These are phyloP conservation scores for Fusarium mundagurra DNA, from an alignment of 2,329 filamentous ascomycete genomes.

Conservation along the genomic window DNA sequence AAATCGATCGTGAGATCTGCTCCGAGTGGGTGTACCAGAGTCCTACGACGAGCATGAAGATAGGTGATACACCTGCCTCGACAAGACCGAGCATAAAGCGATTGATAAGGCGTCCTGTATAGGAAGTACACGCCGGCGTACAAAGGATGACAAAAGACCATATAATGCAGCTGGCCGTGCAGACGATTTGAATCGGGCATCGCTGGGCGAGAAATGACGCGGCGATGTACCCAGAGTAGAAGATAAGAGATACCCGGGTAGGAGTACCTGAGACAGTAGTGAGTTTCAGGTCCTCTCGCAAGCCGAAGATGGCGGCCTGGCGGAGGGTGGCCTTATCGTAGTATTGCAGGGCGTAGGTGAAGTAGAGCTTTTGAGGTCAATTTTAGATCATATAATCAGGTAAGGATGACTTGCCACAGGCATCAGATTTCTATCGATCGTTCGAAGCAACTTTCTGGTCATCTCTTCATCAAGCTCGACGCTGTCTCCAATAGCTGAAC, in stretches of 20 bases:
- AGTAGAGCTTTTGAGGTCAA: neutral
- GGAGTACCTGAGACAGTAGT: neutral
- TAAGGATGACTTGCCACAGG: neutral
- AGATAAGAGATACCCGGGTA: neutral
- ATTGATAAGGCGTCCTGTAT: neutral
- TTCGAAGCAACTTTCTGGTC: neutral
- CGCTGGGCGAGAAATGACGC: neutral
- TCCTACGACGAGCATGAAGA: neutral
- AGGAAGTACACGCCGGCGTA: neutral
- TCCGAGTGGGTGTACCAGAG: neutral
- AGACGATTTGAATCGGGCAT: neutral
- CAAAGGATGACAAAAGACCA: neutral
- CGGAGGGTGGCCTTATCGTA: neutral
- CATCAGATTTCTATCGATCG: neutral
- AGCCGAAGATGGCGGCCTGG: neutral
- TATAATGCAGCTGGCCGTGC: neutral
- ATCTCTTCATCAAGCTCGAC: neutral
- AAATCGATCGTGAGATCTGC: neutral
- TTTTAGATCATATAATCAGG: neutral
- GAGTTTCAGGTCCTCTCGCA: neutral
- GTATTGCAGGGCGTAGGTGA: neutral
- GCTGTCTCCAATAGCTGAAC: neutral
- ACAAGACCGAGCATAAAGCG: neutral
- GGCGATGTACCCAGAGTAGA: neutral
- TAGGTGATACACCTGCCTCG: neutral